Conservation (phyloP, 768 basidiomycete species). For the Boletus tomentosulus region DNA sequence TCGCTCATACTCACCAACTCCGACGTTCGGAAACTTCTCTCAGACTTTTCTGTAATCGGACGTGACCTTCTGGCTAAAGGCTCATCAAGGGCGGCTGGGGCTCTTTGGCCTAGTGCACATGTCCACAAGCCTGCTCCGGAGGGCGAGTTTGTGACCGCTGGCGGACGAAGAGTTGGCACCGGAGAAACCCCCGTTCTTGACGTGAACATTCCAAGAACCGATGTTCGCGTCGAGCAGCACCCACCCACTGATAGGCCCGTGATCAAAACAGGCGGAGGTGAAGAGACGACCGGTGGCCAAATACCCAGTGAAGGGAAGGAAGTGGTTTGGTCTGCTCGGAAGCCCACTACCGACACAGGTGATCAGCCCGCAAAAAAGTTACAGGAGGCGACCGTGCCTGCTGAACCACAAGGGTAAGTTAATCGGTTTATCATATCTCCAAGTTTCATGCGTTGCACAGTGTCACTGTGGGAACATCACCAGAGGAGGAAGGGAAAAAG, state of each 20-base stretch:
- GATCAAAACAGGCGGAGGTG: slow-evolving; percentile 31
- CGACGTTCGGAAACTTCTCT: slow-evolving; percentile 84
- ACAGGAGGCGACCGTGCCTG: slow-evolving; percentile 1
- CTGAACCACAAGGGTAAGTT: slow-evolving; percentile 16
- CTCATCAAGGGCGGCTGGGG: slow-evolving; percentile 64
- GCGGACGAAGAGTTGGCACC: slow-evolving; percentile 38
- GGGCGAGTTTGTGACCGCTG: slow-evolving; percentile 57
- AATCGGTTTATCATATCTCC: no score
- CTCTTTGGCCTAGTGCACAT: slow-evolving; percentile 55
- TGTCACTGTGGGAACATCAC: slow-evolving; percentile 22
- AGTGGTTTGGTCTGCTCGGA: slow-evolving; percentile 12
- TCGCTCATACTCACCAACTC: slow-evolving; percentile 89
- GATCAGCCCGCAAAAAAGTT: slow-evolving; percentile 5
- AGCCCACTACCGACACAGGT: not conserved
- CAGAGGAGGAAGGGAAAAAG: slow-evolving; percentile 38
- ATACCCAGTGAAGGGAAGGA: slow-evolving; percentile 15
- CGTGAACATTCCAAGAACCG: slow-evolving; percentile 42
- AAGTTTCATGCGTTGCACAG: not conserved
- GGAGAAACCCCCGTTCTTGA: slow-evolving; percentile 48
- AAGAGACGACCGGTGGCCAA: slow-evolving; percentile 29
- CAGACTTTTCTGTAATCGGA: slow-evolving; percentile 72
- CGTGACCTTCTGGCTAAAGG: slow-evolving; percentile 79
- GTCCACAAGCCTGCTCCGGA: slow-evolving; percentile 69
- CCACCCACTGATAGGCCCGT: slow-evolving; percentile 45
- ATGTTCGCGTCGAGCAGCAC: slow-evolving; percentile 44